Evolutionary conservation across 495 filamentous ascomycete genomes (phyloP), one percentile per base, ranked within the genome.

Genomic region (Staphylotrichum tortipilum): DNA sequence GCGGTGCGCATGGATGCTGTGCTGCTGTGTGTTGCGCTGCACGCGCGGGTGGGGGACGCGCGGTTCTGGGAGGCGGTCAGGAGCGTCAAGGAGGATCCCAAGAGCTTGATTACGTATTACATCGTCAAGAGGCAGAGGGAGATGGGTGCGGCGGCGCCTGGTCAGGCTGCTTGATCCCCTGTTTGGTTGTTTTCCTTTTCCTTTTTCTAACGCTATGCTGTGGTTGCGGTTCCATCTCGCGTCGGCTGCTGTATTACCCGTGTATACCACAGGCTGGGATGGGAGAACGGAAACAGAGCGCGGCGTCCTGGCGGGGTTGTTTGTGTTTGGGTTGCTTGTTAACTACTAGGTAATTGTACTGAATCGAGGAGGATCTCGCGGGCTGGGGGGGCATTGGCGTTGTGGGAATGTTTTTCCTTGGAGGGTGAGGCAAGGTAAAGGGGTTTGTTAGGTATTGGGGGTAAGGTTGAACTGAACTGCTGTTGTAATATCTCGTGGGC

Each of bases 91-190:
- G 81, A 84, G 30, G 82, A 82, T 36, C 79, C 82, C 5, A 83
- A 84, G 59, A 88, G 83, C 51, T 60, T 91, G 50, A 79, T 91
- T 52, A 85, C 82, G n/a, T 91, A 91, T 61, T 91, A 88, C 68
- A 82, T 89, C 60, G 83, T 83, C 15, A 86, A 81, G 65, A 68
- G 68, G 56, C 76, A 80, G 65, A 61, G 74, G 49, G 77, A 78
- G 57, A 34, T 8, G 14, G 48, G 47, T 3, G 23, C 6, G 14
- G 36, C 6, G 5, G 29, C 7, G 38, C 26, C 1, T 34, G 11
- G 5, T 14, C 1, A 34, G 5, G 6, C 6, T 10, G 10, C 6
- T 28, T 28, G 26, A 28, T 5, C 26, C 0, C 12, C 18, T 39
- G 5, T 24, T 34, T 12, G 11, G 11, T 34, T 34, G 9, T 34